Conservation (phyloP, 2,329 filamentous ascomycete species). For the Aspergillus japonicus region DNA sequence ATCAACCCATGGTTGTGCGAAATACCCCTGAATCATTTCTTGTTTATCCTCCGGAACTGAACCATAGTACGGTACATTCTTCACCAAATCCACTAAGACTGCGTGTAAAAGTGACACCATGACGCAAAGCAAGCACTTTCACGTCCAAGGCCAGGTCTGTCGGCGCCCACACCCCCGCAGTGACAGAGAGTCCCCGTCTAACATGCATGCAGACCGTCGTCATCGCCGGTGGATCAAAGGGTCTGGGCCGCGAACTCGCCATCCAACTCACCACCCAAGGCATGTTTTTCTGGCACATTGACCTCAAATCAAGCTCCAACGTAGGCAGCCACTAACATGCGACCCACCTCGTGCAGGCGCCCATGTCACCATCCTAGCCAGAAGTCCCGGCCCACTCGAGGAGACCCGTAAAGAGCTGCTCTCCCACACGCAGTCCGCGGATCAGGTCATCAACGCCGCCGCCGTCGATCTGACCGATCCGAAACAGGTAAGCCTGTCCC, state of each 20-base stretch:
- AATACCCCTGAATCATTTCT: neutral
- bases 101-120: neutral
- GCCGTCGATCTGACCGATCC: conserved; percentile 4
- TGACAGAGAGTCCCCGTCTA: neutral
- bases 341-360: neutral
- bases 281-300: neutral
- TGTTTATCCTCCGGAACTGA: neutral
- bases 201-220: conserved; percentile 1
- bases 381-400: neutral
- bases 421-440: neutral
- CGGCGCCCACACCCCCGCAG: neutral
- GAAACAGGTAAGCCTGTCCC: neutral
- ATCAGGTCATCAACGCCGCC: neutral
- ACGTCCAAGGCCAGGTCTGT: neutral
- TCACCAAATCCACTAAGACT: too few relatives aligned
- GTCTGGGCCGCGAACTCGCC: conserved; percentile 6
- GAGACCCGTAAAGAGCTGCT: neutral
- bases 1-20: neutral
- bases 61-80: too few relatives aligned
- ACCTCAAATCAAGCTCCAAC: neutral
- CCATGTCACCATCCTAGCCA: conserved; percentile 6
- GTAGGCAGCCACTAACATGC: too few relatives aligned
- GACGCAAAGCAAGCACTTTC: neutral
- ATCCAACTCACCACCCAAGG: conserved; percentile 1
- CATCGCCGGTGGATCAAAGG: conserved; percentile 13